These are phyloP conservation scores for Caulochytrium protostelioides DNA, from an alignment of 371 early-diverging fungal species.

Conservation along the genomic window DNA sequence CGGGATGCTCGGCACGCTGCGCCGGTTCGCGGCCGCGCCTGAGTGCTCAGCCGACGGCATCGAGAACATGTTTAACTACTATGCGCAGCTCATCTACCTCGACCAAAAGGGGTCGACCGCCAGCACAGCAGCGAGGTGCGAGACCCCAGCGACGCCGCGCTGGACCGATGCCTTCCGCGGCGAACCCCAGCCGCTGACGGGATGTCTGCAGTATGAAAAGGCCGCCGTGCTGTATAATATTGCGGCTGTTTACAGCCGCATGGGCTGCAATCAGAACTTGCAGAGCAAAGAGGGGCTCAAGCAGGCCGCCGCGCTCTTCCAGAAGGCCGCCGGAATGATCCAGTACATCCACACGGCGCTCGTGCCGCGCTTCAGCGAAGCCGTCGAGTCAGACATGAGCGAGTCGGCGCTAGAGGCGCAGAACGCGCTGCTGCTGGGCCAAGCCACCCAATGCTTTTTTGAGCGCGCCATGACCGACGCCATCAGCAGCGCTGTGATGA, in stretches of 20 bases:
- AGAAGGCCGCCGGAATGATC: slow-evolving; percentile 24
- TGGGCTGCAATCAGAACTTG: slow-evolving; percentile 13
- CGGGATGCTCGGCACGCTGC: too few species aligned
- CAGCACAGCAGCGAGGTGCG: neutral
- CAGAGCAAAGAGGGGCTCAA: slow-evolving; percentile 20
- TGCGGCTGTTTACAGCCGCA: slow-evolving; percentile 19
- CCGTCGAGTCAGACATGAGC: too few species aligned
- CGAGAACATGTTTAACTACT: slow-evolving; percentile 22
- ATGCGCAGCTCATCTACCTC: slow-evolving; percentile 16
- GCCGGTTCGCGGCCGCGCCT: slow-evolving; percentile 28
- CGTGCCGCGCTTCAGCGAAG: slow-evolving; percentile 13
- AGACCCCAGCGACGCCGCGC: slow-evolving; percentile 14
- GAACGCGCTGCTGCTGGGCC: slow-evolving; percentile 20
- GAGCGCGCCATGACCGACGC: slow-evolving; percentile 13
- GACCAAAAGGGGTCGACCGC: slow-evolving; percentile 9
- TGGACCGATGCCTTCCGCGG: slow-evolving; percentile 23
- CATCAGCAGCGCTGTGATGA: slow-evolving; percentile 15
- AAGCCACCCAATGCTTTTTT: slow-evolving; percentile 26
- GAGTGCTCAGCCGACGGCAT: slow-evolving; percentile 21
- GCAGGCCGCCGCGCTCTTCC: slow-evolving; percentile 18
- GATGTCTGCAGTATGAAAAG: slow-evolving; percentile 33
- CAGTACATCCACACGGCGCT: slow-evolving; percentile 16
- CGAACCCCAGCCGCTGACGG: slow-evolving; percentile 10
- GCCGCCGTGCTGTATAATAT: slow-evolving; percentile 24
- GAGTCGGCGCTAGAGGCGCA: slow-evolving; percentile 17